Conservation (phyloP, 2,329 filamentous ascomycete genomes). For the Elsinoe perseae region DNA sequence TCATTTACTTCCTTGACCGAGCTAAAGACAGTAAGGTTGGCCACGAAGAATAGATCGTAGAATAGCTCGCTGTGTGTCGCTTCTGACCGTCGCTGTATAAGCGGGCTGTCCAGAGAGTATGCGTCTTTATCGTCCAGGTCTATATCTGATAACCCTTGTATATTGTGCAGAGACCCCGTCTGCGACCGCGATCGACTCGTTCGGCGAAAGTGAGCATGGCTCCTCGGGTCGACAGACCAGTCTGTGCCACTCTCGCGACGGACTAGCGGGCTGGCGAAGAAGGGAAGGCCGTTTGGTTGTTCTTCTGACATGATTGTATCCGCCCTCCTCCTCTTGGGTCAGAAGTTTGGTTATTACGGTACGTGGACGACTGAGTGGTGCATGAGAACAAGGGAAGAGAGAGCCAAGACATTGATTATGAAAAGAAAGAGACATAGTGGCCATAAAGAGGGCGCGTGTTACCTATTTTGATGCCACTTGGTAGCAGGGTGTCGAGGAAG, state of each 20-base stretch:
- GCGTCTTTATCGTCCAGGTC: constrained; percentile 1
- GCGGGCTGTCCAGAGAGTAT: constrained; percentile 20
- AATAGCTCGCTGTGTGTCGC: constrained; percentile 51
- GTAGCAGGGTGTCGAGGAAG: neutral
- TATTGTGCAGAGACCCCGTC: neutral
- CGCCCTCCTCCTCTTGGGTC: constrained; percentile 3
- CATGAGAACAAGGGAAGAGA: neutral
- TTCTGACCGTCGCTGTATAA: constrained; percentile 40
- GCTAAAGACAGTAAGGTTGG: constrained; percentile 58
- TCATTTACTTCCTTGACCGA: constrained; percentile 49
- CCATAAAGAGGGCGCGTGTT: neutral
- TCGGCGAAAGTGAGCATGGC: neutral
- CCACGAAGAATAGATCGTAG: constrained; percentile 56
- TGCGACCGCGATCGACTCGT: constrained; percentile 5
- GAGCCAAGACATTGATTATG: constrained; percentile 5
- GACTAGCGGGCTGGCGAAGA: constrained; percentile 11
- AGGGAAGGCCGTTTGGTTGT: neutral
- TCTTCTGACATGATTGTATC: neutral
- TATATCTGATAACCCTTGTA: constrained; percentile 6
- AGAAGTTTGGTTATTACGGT: neutral
- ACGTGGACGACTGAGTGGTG: neutral
- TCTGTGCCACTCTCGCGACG: constrained; percentile 10
- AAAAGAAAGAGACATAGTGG: neutral
- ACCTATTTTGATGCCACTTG: constrained; percentile 7
- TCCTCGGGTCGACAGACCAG: constrained; percentile 3